Conservation (phyloP, 2,329 filamentous ascomycete genomes). For the Aspergillus clavatus region DNA sequence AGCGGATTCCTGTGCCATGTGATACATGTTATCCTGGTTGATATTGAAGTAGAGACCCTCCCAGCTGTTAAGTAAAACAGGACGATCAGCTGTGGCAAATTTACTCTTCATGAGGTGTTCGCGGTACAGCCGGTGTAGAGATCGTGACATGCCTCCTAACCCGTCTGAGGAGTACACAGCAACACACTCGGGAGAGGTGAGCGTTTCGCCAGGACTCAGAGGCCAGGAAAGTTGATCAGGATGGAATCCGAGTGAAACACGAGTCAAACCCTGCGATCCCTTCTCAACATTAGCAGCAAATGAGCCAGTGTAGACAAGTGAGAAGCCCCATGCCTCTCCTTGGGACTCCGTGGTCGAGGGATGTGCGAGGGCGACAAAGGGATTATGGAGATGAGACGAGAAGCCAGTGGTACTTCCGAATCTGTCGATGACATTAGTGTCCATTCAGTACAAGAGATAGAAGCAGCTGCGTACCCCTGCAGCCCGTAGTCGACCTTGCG, state of each 20-base stretch:
- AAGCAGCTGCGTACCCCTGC: conserved; percentile 44
- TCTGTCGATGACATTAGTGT: conserved; percentile 29
- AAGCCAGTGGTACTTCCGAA: conserved; percentile 60
- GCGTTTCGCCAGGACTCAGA: conserved; percentile 51
- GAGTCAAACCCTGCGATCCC: conserved; percentile 57
- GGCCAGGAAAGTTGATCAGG: conserved; percentile 57
- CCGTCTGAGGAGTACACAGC: conserved; percentile 57
- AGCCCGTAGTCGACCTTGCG: conserved; percentile 54
- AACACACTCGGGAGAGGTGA: conserved; percentile 60
- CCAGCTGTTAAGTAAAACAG: conserved; percentile 61
- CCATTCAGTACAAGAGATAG: neutral
- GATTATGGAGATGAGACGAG: conserved; percentile 61
- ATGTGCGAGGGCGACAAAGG: conserved; percentile 56
- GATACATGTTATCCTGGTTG: conserved; percentile 53
- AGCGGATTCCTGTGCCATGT: conserved; percentile 53
- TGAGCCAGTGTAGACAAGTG: conserved; percentile 60
- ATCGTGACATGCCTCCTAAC: conserved; percentile 58
- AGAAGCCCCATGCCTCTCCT: conserved; percentile 62
- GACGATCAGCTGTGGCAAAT: conserved; percentile 49
- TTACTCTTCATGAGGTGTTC: conserved; percentile 58
- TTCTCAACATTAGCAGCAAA: conserved; percentile 60
- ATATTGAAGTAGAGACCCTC: conserved; percentile 58
- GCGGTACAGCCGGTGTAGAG: conserved; percentile 58
- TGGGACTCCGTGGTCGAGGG: conserved; percentile 56
- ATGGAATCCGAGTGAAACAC: conserved; percentile 58